phyloP scores from a whole-genome alignment of 805 yeast species.

The Lipomyces starkeyi region DNA sequence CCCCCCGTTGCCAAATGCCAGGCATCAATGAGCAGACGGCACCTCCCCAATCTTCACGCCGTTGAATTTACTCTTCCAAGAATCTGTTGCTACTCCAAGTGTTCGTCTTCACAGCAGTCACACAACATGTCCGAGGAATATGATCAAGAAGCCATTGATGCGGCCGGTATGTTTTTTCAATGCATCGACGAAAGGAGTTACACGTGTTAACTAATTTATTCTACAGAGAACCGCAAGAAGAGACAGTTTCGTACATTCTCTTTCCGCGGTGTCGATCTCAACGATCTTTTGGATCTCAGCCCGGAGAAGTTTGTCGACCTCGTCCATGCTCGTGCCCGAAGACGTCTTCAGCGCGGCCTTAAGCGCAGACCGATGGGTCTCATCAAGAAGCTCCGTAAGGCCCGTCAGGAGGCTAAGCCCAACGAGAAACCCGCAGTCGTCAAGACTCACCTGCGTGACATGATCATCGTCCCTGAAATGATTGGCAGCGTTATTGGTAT shows the following conservation, averaged over 20 bases:
- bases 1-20: not conserved
- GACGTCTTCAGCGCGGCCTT: constrained; percentile 99
- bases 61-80: not conserved
- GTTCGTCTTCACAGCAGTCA: constrained; percentile 7
- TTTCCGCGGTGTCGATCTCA: constrained; percentile 98
- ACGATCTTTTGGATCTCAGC: constrained; percentile 88
- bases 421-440: constrained; percentile 97
- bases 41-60: not conserved
- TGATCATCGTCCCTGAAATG: constrained; percentile 99
- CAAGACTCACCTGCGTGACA: constrained; percentile 99
- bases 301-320: constrained; percentile 97
- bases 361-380: constrained; percentile 94
- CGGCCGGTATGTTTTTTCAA: constrained; percentile 33
- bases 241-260: constrained; percentile 97
- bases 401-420: constrained; percentile 80
- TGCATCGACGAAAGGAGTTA: not conserved
- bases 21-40: not conserved
- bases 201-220: not conserved
- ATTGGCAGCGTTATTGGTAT: constrained; percentile 98
- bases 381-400: constrained; percentile 97
- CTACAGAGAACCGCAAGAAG: constrained; percentile 51
- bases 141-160: constrained; percentile 38
- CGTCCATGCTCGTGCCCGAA: constrained; percentile 98
- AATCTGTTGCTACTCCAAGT: not conserved
- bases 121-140: constrained; percentile 36